Conservation (phyloP, 140 eudicot species). For the Oenanthe javanica region DNA sequence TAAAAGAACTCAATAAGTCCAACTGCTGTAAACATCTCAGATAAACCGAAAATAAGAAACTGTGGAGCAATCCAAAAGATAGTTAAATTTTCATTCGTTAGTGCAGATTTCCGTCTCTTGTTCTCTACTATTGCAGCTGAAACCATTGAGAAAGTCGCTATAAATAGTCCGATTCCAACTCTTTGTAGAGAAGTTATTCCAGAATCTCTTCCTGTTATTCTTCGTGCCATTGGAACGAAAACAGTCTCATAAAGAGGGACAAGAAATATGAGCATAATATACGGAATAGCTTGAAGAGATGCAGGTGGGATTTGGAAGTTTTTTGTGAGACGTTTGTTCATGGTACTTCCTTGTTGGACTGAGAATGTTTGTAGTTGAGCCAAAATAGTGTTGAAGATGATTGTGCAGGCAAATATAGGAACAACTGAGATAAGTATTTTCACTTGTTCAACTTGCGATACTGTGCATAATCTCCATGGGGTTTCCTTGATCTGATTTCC, state of each 20-base stretch:
- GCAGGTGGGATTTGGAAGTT: slow-evolving; percentile 73
- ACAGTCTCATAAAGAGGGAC: slow-evolving; percentile 68
- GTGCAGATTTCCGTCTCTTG: slow-evolving; percentile 46
- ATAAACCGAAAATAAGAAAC: slow-evolving; percentile 67
- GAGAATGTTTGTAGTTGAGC: slow-evolving; percentile 91
- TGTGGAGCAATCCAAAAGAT: slow-evolving; percentile 90
- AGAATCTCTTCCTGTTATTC: slow-evolving; percentile 51
- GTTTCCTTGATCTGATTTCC: slow-evolving; percentile 39
- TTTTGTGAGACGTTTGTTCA: slow-evolving; percentile 50
- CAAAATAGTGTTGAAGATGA: slow-evolving; percentile 73
- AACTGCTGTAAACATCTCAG: slow-evolving; percentile 89
- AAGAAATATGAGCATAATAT: slow-evolving; percentile 52
- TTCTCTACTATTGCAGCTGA: slow-evolving; percentile 65
- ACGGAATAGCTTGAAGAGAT: slow-evolving; percentile 78
- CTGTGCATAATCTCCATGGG: slow-evolving; percentile 73
- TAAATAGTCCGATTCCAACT: slow-evolving; percentile 68
- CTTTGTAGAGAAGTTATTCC: slow-evolving; percentile 77
- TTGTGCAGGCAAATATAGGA: slow-evolving; percentile 83
- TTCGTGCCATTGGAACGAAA: slow-evolving; percentile 58
- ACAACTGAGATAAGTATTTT: slow-evolving; percentile 64
- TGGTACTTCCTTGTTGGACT: slow-evolving; percentile 68
- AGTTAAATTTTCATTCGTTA: slow-evolving; percentile 31
- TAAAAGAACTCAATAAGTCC: slow-evolving; percentile 82
- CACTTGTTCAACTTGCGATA: slow-evolving; percentile 82
- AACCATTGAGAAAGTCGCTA: slow-evolving; percentile 85